Evolutionary conservation across 164 flowering plant species (phyloP).

Genomic region (Aristolochia contorta): DNA sequence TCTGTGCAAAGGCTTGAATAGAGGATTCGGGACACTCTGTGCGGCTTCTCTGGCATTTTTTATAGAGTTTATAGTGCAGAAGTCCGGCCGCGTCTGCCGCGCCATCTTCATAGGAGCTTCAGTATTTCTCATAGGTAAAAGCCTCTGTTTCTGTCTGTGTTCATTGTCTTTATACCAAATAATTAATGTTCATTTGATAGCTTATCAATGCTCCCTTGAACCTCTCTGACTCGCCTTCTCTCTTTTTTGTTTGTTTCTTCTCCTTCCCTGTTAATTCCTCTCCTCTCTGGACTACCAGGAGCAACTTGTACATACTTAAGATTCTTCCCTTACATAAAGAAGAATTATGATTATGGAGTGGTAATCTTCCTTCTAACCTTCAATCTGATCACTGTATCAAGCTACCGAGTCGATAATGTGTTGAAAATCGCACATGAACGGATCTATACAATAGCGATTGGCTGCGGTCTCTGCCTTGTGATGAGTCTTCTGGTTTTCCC

Average conservation of each 20-base stretch:
- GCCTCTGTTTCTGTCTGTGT: not conserved
- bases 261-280: not conserved
- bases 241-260: not conserved
- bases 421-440: conserved; percentile 60
- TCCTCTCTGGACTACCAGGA: conserved; percentile 12
- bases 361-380: conserved; percentile 84
- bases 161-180: too few relatives aligned
- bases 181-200: too few relatives aligned
- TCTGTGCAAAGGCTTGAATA: conserved; percentile 74
- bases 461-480: conserved; percentile 71
- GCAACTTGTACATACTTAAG: conserved; percentile 51
- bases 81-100: conserved; percentile 33
- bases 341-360: conserved; percentile 82
- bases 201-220: too few relatives aligned
- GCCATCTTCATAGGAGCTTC: conserved; percentile 66
- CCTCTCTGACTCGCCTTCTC: not conserved
- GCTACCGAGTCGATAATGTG: conserved; percentile 61
- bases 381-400: conserved; percentile 74
- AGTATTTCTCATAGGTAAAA: conserved; percentile 70
- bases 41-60: conserved; percentile 77
- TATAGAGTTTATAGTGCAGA: conserved; percentile 52
- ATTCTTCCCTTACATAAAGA: conserved; percentile 74
- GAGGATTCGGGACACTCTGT: conserved; percentile 77
- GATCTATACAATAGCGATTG: conserved; percentile 69
- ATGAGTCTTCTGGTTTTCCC: conserved; percentile 77